Base-by-base conservation (phyloP, 1,284 basidiomycete species). In the Ceratobasidium sp. region DNA sequence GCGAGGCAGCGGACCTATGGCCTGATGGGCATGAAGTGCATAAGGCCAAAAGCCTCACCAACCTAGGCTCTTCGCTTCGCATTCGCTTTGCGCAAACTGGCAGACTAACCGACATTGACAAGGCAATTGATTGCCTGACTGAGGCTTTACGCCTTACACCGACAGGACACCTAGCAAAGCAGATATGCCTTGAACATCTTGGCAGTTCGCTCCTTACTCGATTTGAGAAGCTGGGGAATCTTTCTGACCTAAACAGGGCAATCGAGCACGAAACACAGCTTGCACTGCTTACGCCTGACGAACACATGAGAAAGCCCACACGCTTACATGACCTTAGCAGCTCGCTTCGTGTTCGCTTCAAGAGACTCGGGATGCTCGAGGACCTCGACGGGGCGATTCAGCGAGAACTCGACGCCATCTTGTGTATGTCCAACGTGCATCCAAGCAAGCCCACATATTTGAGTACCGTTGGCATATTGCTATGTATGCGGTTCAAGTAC, bases 391-490 rank as follows among this genome's bases (percentile, higher is more conserved):
- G 39, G 7, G 5, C 39, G 13, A 42, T 42, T 42, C 7, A 42
- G 13, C 39, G 39, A 6, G 7, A 42, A 6, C 5, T 13, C 39
- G 39, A 42, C 7, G 39, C 39, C 7, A 13, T 42, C 7, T 5
- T 6, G 39, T 13, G 13, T 13, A 42, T 13, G 13, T 13, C 39
- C 13, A 13, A 42, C 13, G 39, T 5, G 39, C 39, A 42, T 42
- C 39, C 39, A 42, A 13, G 13, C 7, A 42, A 13, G 13, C 39
- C 39, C 7, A 42, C 13, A 13, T 13, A 13, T 13, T 13, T 42
- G 39, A 42, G 39, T 17, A 80, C 75, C 15, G 81, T 80, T 13
- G 84, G 83, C 77, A 64, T 37, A 47, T 78, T 64, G 13, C 20
- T 65, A n/a, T 54, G 61, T 31, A 28, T 76, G n/a, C 77, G 23